Conservation (phyloP, 768 basidiomycete species). For the Amanita thiersii region DNA sequence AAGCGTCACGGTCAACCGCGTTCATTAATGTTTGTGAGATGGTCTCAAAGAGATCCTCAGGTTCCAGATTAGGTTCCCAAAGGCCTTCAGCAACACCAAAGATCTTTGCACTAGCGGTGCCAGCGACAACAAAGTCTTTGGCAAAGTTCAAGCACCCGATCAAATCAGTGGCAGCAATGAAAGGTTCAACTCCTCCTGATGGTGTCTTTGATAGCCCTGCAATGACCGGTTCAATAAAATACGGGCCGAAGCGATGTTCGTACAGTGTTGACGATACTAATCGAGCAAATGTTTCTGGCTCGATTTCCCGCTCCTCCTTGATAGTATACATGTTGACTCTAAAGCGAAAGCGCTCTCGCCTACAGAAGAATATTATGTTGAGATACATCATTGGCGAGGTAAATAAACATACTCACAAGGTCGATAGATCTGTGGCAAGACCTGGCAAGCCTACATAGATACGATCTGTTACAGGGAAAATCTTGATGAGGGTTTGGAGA, state of each 20-base stretch:
- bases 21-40: slow-evolving; percentile 94
- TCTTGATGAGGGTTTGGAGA: slow-evolving; percentile 34
- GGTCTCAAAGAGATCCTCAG: slow-evolving; percentile 97
- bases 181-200: slow-evolving; percentile 72
- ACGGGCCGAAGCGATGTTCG: slow-evolving; percentile 92
- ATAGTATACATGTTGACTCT: slow-evolving; percentile 99
- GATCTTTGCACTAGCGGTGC: slow-evolving; percentile 86
- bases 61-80: slow-evolving; percentile 95
- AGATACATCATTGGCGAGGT: slow-evolving; percentile 8
- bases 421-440: slow-evolving; percentile 87
- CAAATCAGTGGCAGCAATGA: slow-evolving; percentile 91
- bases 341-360: slow-evolving; percentile 86
- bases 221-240: slow-evolving; percentile 94
- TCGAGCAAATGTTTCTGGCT: slow-evolving; percentile 93
- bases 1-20: slow-evolving; percentile 92
- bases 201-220: slow-evolving; percentile 78
- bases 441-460: slow-evolving; percentile 90
- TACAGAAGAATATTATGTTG: slow-evolving; percentile 22
- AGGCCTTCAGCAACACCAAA: slow-evolving; percentile 97
- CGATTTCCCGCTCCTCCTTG: slow-evolving; percentile 96
- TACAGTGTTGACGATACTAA: slow-evolving; percentile 94
- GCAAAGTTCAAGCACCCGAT: slow-evolving; percentile 92
- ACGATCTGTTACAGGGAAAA: slow-evolving; percentile 90
- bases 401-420: slow-evolving; percentile 50
- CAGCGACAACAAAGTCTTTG: slow-evolving; percentile 95